Evolutionary conservation across 2,329 filamentous ascomycete genomes (phyloP), one percentile per base, ranked within the genome.

Genomic region (Diaporthe batatas): DNA sequence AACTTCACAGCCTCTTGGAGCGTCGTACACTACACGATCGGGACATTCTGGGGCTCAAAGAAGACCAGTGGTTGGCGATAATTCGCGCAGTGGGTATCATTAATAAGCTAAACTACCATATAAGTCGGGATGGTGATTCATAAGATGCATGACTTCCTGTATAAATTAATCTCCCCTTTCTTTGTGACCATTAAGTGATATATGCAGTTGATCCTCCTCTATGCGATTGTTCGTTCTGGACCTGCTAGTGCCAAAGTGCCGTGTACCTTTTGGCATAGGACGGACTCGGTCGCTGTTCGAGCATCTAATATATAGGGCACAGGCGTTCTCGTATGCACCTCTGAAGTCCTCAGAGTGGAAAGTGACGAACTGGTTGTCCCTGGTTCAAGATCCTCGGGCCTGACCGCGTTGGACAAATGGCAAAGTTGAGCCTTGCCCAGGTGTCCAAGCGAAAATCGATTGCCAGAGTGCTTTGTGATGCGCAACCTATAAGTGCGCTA

Each of bases 51-150:
- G 16, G 58, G 10, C 3, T 29, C 8, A 47, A 29, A n/a, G 11
- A 16, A 16, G 21, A n/a, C 10, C 10, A 1, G 25, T 32, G 10
- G 4, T n/a, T n/a, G 25, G 42, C 29, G n/a, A 39, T 18, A 23
- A 11, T 16, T 32, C 32, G 59, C 59, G 42, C 23, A 11, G 47
- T 23, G 59, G 42, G 59, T 64, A 64, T 64, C 59, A 49, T 65
- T 65, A 32, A 51, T 16, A 23, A 23, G 21, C n/a, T 36, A 51
- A 18, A 51, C n/a, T 7, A 6, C 23, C 25, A 29, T n/a, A 65
- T 21, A 6, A 51, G 12, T 29, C 39, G 47, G 62, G 7, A 25
- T 18, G 10, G 29, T 25, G 42, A 23, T 36, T 32, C 21, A 11
- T 49, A 32, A 32, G n/a, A 36, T 51, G n/a, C 25, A 18, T 51